A percentile compares a stretch with the other conserved stretches of the same genome.
Evolutionary conservation across 1,139 yeast species (phyloP).

Genomic region (Lodderomyces parapsilosis): DNA sequence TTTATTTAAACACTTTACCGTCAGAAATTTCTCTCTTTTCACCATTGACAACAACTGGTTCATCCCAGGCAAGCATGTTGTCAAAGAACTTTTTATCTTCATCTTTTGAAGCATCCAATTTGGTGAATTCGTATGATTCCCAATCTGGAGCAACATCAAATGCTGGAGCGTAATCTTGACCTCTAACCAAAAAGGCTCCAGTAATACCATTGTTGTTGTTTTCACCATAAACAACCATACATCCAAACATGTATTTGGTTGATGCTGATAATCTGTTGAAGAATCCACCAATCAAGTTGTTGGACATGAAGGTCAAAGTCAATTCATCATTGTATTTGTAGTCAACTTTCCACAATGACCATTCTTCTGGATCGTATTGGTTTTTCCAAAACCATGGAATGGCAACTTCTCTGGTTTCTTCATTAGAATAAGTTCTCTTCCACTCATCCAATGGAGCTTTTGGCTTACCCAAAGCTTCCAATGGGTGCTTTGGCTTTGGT

Average conservation of each 20-base stretch:
- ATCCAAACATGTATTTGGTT: constrained; percentile 91
- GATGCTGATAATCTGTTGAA: constrained; percentile 93
- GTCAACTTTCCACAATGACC: constrained; percentile 93
- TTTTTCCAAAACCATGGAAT: constrained; percentile 97
- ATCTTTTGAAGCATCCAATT: constrained; percentile 39
- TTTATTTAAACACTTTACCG: constrained; percentile 51
- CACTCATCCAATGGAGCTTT: constrained; percentile 82
- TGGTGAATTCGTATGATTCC: constrained; percentile 62
- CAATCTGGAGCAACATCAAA: constrained; percentile 99
- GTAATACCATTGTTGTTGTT: constrained; percentile 97
- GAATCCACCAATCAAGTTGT: constrained; percentile 98
- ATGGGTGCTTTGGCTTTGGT: constrained; percentile 88
- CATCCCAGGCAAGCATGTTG: constrained; percentile 55
- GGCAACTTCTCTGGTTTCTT: constrained; percentile 92
- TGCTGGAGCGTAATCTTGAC: constrained; percentile 88
- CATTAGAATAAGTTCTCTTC: constrained; percentile 97
- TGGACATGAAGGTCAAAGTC: constrained; percentile 96
- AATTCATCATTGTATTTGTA: constrained; percentile 98
- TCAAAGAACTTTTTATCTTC: constrained; percentile 40
- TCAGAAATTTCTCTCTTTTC: constrained; percentile 47
- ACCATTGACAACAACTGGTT: constrained; percentile 48
- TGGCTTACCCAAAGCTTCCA: constrained; percentile 76
- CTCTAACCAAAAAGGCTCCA: constrained; percentile 94
- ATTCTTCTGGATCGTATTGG: constrained; percentile 87
- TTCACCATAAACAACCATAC: constrained; percentile 94